Conservation (phyloP, 208 protist species). For the Leishmania mexicana region DNA sequence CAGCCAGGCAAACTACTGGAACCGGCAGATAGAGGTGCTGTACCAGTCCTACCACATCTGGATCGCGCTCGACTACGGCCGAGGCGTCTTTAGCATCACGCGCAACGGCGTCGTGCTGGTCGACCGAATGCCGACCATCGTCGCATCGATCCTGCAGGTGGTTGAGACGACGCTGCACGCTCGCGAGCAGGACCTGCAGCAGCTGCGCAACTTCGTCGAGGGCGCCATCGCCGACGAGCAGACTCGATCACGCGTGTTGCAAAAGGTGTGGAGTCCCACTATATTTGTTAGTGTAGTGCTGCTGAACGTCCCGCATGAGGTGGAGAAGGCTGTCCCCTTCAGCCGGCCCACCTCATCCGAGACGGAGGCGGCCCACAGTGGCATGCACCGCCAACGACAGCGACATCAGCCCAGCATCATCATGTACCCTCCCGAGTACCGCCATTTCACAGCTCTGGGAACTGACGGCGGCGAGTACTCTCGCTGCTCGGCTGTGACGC, state of each 20-base stretch:
- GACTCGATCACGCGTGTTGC: slow-evolving; percentile 38
- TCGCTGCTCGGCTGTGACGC: slow-evolving; percentile 36
- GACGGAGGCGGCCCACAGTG: neutral
- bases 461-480: slow-evolving; percentile 17
- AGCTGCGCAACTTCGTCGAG: slow-evolving; percentile 54
- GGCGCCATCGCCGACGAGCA: slow-evolving; percentile 41
- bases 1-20: slow-evolving; percentile 63
- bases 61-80: slow-evolving; percentile 77
- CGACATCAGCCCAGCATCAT: slow-evolving; percentile 15
- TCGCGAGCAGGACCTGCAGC: slow-evolving; percentile 50
- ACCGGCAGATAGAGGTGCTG: slow-evolving; percentile 79
- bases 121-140: slow-evolving; percentile 71
- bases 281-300: slow-evolving; percentile 75
- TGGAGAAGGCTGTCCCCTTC: slow-evolving; percentile 25
- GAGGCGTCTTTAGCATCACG: slow-evolving; percentile 69
- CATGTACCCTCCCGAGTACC: slow-evolving; percentile 46
- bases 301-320: slow-evolving; percentile 66
- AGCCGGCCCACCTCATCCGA: neutral
- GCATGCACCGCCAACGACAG: neutral
- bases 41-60: slow-evolving; percentile 85
- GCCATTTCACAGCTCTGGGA: slow-evolving; percentile 44
- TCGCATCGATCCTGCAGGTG: slow-evolving; percentile 67
- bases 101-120: slow-evolving; percentile 72
- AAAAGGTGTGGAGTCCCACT: slow-evolving; percentile 73
- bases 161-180: slow-evolving; percentile 62